phyloP scores from a whole-genome alignment of 768 basidiomycete genomes.

The Lepiota venenata region DNA sequence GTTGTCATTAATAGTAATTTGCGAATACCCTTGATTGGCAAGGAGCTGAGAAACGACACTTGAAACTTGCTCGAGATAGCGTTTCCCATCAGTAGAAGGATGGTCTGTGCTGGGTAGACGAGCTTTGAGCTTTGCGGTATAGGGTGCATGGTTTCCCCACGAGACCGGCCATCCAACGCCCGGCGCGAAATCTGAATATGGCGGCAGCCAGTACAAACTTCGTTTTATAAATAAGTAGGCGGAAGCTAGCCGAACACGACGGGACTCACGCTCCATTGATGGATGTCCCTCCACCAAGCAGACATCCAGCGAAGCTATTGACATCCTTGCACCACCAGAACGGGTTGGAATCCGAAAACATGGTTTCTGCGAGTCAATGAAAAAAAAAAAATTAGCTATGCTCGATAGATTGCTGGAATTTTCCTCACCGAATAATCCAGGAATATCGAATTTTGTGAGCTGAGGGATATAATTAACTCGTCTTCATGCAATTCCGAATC shows the following conservation, averaged over 20 bases:
- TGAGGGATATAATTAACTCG: slow-evolving; percentile 18
- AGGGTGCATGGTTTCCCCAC: slow-evolving; percentile 51
- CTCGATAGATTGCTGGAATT: not conserved
- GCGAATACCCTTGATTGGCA: slow-evolving; percentile 43
- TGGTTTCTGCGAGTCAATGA: slow-evolving; percentile 36
- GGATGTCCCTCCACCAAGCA: slow-evolving; percentile 60
- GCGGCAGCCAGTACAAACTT: slow-evolving; percentile 53
- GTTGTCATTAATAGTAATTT: slow-evolving; percentile 52
- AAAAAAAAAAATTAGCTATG: not conserved
- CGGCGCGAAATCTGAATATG: slow-evolving; percentile 47
- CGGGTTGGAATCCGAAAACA: slow-evolving; percentile 54
- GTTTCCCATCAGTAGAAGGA: slow-evolving; percentile 57
- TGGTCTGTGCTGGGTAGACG: slow-evolving; percentile 55
- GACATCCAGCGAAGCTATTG: slow-evolving; percentile 60
- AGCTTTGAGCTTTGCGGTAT: slow-evolving; percentile 43
- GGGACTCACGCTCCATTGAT: slow-evolving; percentile 58
- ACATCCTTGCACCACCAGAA: slow-evolving; percentile 71
- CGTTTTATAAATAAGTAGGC: not conserved
- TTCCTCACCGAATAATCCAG: slow-evolving; percentile 47
- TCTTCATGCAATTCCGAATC: too few relatives aligned
- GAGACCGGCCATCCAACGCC: slow-evolving; percentile 49
- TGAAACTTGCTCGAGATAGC: slow-evolving; percentile 51
- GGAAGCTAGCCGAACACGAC: not conserved
- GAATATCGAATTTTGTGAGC: slow-evolving; percentile 66
- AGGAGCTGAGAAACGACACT: slow-evolving; percentile 43